Evolutionary conservation across 208 protist genomes (phyloP), one percentile per base, ranked within the genome.

Genomic region (Acanthamoeba quina): DNA sequence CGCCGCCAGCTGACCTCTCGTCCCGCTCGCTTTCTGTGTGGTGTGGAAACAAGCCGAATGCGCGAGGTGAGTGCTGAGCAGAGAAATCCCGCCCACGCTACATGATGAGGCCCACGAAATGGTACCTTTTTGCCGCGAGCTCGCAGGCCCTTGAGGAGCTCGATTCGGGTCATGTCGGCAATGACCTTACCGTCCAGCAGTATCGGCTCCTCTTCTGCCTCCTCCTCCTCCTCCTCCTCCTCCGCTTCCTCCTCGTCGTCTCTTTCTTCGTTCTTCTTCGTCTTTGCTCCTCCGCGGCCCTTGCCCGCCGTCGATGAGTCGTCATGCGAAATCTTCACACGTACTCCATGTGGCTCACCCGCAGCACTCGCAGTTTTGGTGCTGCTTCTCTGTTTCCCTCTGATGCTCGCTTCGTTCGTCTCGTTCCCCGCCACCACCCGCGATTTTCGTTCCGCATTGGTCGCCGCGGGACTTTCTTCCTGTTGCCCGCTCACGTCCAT

Each of bases 261-360:
- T 11, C 7, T n/a, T 26, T 15, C 64, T 26, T n/a, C 64, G 29
- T 9, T 37, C 64, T 11, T 29, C 60, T 13, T 66, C 24, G 60
- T 66, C 60, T 58, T 15, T 21, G 54, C 54, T 58, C 31, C 29
- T 5, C 66, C 19, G 66, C 66, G 66, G 19, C 10, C 66, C 31
- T 74, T 41, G 66, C 29, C 15, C 19, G 70, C 70, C 70, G 37
- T 29, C 37, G 70, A 37, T 72, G 64, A 37, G 29, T 72, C 64
- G 64, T 72, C 70, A 80, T 80, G 70, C 70, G 70, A 80, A 80
- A 80, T 80, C 70, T 80, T 80, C 70, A 80, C 70, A 80, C 70
- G 70, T 19, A 37, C 64, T 72, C 24, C 64, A 29, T 37, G 64
- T 19, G 64, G 29, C 5, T n/a, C 29, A 72, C 29, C 19, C 10